A percentile compares a stretch with the other conserved stretches of the same genome.
Evolutionary conservation across 345 rosid genomes (phyloP).

Genomic region (Bruguiera sexangula): DNA sequence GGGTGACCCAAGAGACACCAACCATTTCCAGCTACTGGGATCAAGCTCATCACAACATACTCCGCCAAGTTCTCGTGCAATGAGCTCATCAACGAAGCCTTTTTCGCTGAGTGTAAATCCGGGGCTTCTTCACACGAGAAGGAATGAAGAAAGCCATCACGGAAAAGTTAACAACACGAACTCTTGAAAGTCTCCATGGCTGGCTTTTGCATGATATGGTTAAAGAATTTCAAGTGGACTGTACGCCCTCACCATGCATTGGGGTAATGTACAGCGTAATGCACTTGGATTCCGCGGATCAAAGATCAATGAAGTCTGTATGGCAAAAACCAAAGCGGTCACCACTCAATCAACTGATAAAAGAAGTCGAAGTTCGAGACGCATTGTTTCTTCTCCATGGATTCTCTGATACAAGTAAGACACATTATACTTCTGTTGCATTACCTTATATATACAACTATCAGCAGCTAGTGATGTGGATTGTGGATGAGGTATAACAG

Average conservation of each 20-base stretch:
- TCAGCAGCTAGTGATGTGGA: not conserved
- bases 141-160: constrained; percentile 11
- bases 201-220: not conserved
- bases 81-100: constrained; percentile 34
- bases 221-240: too few species aligned
- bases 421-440: not conserved
- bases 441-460: not conserved
- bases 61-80: not conserved
- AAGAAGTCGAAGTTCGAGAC: not conserved
- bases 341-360: not conserved
- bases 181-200: constrained; percentile 8
- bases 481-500: not conserved
- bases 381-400: not conserved
- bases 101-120: constrained; percentile 41
- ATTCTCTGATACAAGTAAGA: constrained; percentile 2
- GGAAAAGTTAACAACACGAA: constrained; percentile 29
- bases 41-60: constrained; percentile 13
- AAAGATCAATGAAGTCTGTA: too few species aligned
- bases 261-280: too few species aligned
- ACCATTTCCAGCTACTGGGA: constrained; percentile 18
- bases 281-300: too few species aligned
- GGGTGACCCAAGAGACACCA: constrained; percentile 14
- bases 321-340: too few species aligned
- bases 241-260: too few species aligned
- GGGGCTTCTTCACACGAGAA: constrained; percentile 32